Evolutionary conservation across 441 rosid genomes (phyloP).

Genomic region (Euphorbia celastroides): DNA sequence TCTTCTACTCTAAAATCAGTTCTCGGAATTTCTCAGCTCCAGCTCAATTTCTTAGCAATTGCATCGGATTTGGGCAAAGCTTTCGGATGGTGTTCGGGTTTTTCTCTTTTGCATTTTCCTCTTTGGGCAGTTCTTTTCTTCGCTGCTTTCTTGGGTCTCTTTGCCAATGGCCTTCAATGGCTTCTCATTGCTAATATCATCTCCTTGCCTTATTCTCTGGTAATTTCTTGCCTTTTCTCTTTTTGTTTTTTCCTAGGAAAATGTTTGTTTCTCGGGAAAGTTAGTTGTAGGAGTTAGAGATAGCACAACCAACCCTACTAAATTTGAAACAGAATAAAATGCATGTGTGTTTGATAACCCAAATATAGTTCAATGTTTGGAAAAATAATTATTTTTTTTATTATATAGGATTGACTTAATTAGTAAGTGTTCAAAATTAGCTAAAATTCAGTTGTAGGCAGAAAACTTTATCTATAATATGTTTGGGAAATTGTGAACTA

Average conservation of each 20-base stretch:
- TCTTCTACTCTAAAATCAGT: constrained; percentile 63
- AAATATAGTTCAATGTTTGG: no score
- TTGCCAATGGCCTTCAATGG: constrained; percentile 81
- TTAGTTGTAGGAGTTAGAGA: no score
- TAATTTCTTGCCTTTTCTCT: constrained; percentile 12
- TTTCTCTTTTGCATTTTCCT: constrained; percentile 51
- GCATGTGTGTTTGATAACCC: background rate
- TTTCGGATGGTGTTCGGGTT: constrained; percentile 82
- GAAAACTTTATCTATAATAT: no score
- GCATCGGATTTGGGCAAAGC: constrained; percentile 87
- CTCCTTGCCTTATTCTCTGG: constrained; percentile 57
- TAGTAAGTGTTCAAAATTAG: no score
- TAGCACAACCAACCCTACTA: background rate
- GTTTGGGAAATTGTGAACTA: no score
- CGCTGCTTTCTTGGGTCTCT: constrained; percentile 56
- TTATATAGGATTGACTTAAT: no score
- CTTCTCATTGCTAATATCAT: constrained; percentile 48
- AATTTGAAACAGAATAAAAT: no score
- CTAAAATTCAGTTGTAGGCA: no score
- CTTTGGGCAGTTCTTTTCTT: constrained; percentile 62
- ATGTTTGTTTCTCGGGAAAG: background rate
- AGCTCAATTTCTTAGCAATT: constrained; percentile 63
- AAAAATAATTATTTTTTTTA: no score
- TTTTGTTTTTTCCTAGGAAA: background rate
- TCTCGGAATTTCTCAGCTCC: constrained; percentile 75